These are phyloP conservation scores for Hypoxylon lenormandii DNA, from an alignment of 495 filamentous ascomycete species.

Conservation along the genomic window DNA sequence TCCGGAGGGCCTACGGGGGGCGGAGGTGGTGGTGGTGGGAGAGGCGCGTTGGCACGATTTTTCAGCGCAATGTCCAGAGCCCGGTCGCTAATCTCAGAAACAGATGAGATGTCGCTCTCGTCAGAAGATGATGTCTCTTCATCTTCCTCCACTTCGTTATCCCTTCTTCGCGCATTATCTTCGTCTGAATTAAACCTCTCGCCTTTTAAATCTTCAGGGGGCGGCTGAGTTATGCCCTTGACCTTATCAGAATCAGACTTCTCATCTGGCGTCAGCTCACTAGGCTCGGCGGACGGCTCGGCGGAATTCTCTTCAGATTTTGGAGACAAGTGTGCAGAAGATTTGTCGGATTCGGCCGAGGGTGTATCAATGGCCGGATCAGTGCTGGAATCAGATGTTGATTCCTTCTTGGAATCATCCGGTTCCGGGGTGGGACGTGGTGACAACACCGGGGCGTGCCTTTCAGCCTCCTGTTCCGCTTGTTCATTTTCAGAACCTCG, in stretches of 20 bases:
- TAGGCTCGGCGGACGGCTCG: neutral
- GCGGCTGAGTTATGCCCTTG: slow-evolving; percentile 5
- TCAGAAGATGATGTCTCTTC: slow-evolving; percentile 48
- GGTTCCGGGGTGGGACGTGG: slow-evolving; percentile 27
- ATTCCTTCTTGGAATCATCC: slow-evolving; percentile 44
- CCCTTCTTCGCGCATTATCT: neutral
- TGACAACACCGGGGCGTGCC: slow-evolving; percentile 32
- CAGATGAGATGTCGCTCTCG: slow-evolving; percentile 49
- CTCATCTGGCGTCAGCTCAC: slow-evolving; percentile 13
- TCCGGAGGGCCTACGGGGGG: slow-evolving; percentile 10
- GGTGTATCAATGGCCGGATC: slow-evolving; percentile 2
- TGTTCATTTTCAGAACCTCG: slow-evolving; percentile 12
- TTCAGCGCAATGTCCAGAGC: slow-evolving; percentile 52
- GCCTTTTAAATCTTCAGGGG: slow-evolving; percentile 21
- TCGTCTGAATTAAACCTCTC: slow-evolving; percentile 30
- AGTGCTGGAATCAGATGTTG: slow-evolving; percentile 23
- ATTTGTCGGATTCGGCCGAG: slow-evolving; percentile 18
- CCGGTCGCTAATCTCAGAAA: slow-evolving; percentile 54
- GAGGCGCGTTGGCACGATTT: slow-evolving; percentile 8
- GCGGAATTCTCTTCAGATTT: slow-evolving; percentile 7
- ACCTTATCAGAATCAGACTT: slow-evolving; percentile 4
- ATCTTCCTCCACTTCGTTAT: slow-evolving; percentile 25
- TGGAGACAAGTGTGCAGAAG: neutral
- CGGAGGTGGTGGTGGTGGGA: slow-evolving; percentile 17
- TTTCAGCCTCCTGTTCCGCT: slow-evolving; percentile 17